Conservation (phyloP, 2,329 filamentous ascomycete species). For the Aspergillus terreus region DNA sequence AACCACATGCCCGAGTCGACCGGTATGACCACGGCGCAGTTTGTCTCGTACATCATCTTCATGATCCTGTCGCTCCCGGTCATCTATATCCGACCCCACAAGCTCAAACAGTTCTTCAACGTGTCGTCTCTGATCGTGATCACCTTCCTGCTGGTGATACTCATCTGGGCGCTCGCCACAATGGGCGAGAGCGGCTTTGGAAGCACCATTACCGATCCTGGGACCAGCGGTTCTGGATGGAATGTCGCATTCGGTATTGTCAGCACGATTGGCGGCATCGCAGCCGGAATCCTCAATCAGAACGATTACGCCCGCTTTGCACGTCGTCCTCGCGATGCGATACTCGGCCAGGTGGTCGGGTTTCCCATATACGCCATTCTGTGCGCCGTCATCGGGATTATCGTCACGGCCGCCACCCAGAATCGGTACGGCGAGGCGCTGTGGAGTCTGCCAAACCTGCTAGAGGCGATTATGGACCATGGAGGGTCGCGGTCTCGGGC, state of each 20-base stretch:
- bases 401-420: constrained; percentile 27
- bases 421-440: constrained; percentile 22
- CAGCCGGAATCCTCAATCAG: constrained; percentile 29
- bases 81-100: constrained; percentile 45
- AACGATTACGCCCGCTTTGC: constrained; percentile 31
- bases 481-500: constrained; percentile 20
- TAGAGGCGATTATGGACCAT: constrained; percentile 21
- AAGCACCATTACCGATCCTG: not conserved
- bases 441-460: constrained; percentile 23
- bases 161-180: constrained; percentile 45
- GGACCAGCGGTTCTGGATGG: constrained; percentile 14
- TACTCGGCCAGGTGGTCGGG: constrained; percentile 22
- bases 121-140: constrained; percentile 39
- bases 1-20: constrained; percentile 41
- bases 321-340: constrained; percentile 16
- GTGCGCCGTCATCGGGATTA: constrained; percentile 24
- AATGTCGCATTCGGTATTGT: constrained; percentile 27
- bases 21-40: constrained; percentile 45
- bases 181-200: constrained; percentile 43
- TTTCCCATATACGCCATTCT: constrained; percentile 20
- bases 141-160: constrained; percentile 40
- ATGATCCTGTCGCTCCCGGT: constrained; percentile 42
- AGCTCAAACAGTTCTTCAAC: constrained; percentile 43
- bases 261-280: constrained; percentile 28
- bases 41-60: constrained; percentile 46